Base-by-base conservation (phyloP, 2,329 filamentous ascomycete species). In the Paracamarosporium sp. region DNA sequence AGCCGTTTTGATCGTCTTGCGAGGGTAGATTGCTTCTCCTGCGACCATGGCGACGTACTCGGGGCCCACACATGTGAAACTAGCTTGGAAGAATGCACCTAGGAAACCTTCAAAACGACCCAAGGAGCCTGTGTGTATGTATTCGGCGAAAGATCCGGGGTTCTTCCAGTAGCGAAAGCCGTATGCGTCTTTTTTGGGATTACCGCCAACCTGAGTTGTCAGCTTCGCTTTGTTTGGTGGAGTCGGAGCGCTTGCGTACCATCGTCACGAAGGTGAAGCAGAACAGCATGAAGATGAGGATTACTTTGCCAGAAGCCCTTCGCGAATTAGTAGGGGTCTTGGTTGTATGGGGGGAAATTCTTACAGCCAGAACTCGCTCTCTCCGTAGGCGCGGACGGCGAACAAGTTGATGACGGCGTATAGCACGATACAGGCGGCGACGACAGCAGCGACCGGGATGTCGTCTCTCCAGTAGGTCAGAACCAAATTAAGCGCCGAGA, bases 1-100 rank as follows among this genome's bases (percentile, higher is more conserved):
- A 8, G 80, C 80, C 53, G 88, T 88, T 60, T 88, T 87, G 59
- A 90, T 85, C 75, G 88, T 88, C 69, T 83, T 82, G 48, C 86
- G 82, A 2, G 88, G 88, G 20, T 87, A 84, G 28, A 85, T 78
- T 1, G 86, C 85, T 78, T 90, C 87, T 46, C 85, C 87, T 3
- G 86, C 87, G 1, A 87, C 86, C 57, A 88, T 83, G 44, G 84
- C 83, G 25, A 81, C 76, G 38, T 90, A 81, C 69, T 91, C 88
- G 66, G 68, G 66, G 41, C 66, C 72, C 20, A 69, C 67, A 50
- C 73, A 72, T n/a, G 71, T 57, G 60, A 70, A 38, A 78, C 78
- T 7, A 80, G 79, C 48, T 80, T 79, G 48, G 81, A 78, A 48
- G 86, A 80, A 40, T 81, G 80, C n/a, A 76, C 77, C 76, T 80